Percentiles rank a stretch among this genome's conserved stretches.
phyloP scores from a whole-genome alignment of 2,329 filamentous ascomycete genomes.

The Sphaerulina vaccinii region DNA sequence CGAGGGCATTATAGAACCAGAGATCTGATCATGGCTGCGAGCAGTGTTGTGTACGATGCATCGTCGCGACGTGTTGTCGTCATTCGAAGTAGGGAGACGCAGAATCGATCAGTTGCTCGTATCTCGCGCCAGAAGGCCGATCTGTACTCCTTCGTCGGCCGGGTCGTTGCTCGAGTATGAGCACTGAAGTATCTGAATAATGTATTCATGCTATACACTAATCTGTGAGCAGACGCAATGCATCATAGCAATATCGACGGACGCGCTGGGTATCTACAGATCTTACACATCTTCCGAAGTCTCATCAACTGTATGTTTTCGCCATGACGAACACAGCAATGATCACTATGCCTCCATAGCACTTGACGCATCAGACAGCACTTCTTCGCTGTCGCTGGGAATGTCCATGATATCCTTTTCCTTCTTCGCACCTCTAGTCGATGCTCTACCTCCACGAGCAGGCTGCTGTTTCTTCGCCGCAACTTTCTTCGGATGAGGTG shows the following conservation, averaged over 20 bases:
- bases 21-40: too few relatives aligned
- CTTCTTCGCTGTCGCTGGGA: conserved; percentile 28
- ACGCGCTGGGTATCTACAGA: conserved; percentile 5
- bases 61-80: too few relatives aligned
- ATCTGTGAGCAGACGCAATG: neutral
- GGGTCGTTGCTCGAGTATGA: too few relatives aligned
- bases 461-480: conserved; percentile 21
- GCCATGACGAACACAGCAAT: neutral
- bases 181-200: too few relatives aligned
- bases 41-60: too few relatives aligned
- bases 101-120: too few relatives aligned
- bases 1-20: too few relatives aligned
- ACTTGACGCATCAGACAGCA: conserved; percentile 30
- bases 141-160: too few relatives aligned
- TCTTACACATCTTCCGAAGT: too few relatives aligned
- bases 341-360: conserved; percentile 23
- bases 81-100: too few relatives aligned
- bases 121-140: too few relatives aligned
- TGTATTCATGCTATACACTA: conserved; percentile 6
- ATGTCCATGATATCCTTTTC: conserved; percentile 30
- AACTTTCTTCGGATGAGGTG: conserved; percentile 17
- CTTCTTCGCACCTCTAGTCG: conserved; percentile 23
- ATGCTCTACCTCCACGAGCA: conserved; percentile 15
- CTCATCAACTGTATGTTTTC: conserved; percentile 2
- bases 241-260: neutral